Base-by-base conservation (phyloP, 306 rosid genomes). In the Cucurbita maxima region DNA sequence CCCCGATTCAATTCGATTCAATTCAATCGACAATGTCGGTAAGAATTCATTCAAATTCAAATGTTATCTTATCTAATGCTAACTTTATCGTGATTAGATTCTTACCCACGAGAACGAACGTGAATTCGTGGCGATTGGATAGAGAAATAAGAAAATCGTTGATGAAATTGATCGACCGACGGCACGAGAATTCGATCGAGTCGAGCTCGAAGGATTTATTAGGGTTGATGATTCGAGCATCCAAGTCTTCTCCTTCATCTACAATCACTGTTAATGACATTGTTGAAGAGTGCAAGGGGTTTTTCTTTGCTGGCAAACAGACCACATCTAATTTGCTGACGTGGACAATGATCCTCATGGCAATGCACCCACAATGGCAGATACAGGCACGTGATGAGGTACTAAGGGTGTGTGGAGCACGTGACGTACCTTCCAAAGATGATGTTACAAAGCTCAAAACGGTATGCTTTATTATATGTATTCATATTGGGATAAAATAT, bases 341-440 rank as follows among this genome's bases (percentile, higher is more conserved):
- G 86, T 95, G 99, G 99, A 83, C 99, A 20, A 89, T 89, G 79
- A 86, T 89, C 72, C 96, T 95, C 47, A 83, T 95, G 12, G 97
- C 99, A 19, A 95, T 91, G 96, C 99, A 95, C 88, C 97, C 97
- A 60, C 91, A 83, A 0, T 95, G 99, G 99, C 99, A 95, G 83
- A 78, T 75, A 25, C 81, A 57, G 79, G 99, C 99, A 89, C 97
- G 99, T 85, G 97, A 84, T 6, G 99, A 95, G 87, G 81, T 91
- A 50, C 85, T 87, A 4, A 80, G 79, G 57, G 83, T 88, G 80
- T 95, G 97, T 25, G 97, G 97, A 59, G 45, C 99, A 88, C 96
- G 96, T 88, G 97, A 86, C 75, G 67, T 79, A 4, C 99, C 99
- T 58, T 68, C 91, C 78, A 95, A 91, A 60, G 96, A 95, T 72